Conservation (phyloP, 164 flowering plant genomes). For the Sextonia rubra region DNA sequence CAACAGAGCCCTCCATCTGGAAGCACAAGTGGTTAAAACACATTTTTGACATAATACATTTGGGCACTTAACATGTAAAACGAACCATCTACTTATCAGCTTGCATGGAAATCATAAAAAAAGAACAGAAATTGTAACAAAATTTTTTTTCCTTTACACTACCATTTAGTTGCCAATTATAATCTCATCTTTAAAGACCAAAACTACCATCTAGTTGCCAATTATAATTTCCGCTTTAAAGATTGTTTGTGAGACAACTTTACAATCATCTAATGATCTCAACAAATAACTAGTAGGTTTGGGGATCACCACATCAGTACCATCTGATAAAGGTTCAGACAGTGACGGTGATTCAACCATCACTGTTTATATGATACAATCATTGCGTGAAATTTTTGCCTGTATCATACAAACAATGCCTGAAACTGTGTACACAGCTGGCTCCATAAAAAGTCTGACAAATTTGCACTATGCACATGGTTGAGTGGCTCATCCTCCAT, state of each 20-base stretch:
- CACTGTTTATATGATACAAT: neutral
- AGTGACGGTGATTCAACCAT: neutral
- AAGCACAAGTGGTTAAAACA: neutral
- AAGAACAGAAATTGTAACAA: no score
- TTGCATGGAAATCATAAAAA: no score
- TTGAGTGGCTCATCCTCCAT: neutral
- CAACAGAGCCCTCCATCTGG: slow-evolving; percentile 91
- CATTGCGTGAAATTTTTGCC: neutral
- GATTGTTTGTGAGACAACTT: neutral
- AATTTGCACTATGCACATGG: neutral
- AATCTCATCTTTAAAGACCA: no score
- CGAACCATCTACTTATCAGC: no score
- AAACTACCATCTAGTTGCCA: no score
- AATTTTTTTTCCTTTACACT: no score
- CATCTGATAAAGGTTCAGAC: neutral
- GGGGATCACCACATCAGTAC: neutral
- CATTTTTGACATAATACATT: no score
- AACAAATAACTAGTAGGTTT: neutral
- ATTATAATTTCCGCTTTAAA: no score
- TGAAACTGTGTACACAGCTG: neutral
- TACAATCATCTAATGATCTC: neutral
- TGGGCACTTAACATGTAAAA: no score
- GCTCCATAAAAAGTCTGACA: neutral
- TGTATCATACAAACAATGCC: neutral
- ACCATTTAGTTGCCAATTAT: no score